phyloP scores from a whole-genome alignment of 345 rosid genomes.

The Reutealis trisperma region DNA sequence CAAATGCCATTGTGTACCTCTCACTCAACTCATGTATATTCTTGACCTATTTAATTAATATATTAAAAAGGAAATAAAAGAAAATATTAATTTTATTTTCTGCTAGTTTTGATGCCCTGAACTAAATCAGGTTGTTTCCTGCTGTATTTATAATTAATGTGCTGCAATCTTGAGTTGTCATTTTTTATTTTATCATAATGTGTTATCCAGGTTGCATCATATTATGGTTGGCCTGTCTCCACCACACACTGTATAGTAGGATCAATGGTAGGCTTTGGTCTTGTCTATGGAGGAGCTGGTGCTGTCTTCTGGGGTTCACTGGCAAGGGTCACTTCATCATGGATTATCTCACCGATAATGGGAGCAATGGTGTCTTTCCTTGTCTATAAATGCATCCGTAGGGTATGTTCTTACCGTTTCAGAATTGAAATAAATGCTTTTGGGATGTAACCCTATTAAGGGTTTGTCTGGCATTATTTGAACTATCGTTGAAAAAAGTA shows the following conservation, averaged over 20 bases:
- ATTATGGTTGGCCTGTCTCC: slow-evolving; percentile 94
- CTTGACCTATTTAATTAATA: no score
- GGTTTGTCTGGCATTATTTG: no score
- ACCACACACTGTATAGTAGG: slow-evolving; percentile 97
- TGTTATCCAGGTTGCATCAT: slow-evolving; percentile 73
- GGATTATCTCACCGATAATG: slow-evolving; percentile 89
- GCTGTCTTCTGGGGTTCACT: slow-evolving; percentile 97
- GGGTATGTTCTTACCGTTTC: slow-evolving; percentile 55
- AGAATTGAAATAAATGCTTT: background rate
- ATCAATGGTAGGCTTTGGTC: slow-evolving; percentile 97
- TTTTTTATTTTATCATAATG: slow-evolving; percentile 5
- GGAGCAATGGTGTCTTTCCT: slow-evolving; percentile 86
- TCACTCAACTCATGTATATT: no score
- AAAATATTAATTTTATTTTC: background rate
- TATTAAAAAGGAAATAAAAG: background rate
- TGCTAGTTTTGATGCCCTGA: background rate
- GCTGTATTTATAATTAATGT: no score
- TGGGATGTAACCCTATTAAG: no score
- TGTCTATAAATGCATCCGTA: slow-evolving; percentile 94
- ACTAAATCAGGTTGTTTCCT: background rate
- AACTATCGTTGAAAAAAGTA: no score
- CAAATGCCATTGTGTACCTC: no score
- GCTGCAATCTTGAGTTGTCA: background rate
- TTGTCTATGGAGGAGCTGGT: slow-evolving; percentile 87
- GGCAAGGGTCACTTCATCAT: slow-evolving; percentile 86